A percentile compares a stretch with the other conserved stretches of the same genome.
These are phyloP conservation scores for Schwanniomyces yamadae DNA, from an alignment of 805 yeast genomes.

Conservation along the genomic window DNA sequence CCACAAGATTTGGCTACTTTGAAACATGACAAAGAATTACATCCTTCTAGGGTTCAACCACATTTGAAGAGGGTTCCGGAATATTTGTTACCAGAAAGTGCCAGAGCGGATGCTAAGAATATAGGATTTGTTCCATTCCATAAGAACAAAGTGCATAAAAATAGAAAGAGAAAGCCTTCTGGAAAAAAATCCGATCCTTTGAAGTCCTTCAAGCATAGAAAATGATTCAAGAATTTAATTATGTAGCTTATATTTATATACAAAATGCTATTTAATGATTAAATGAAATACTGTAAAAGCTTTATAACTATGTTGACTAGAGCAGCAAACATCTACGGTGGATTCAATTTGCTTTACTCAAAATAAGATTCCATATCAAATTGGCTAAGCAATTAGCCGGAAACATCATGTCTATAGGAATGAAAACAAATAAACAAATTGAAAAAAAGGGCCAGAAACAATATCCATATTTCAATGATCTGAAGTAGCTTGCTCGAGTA, in stretches of 20 bases:
- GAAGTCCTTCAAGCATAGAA: slow-evolving; percentile 39
- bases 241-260: too few species aligned
- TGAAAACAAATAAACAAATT: slow-evolving; percentile 45
- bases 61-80: slow-evolving; percentile 93
- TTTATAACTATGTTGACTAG: background rate
- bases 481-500: slow-evolving; percentile 41
- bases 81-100: slow-evolving; percentile 80
- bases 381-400: slow-evolving; percentile 58
- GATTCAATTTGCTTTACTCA: slow-evolving; percentile 32
- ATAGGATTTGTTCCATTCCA: slow-evolving; percentile 75
- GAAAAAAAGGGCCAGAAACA: slow-evolving; percentile 62
- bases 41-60: slow-evolving; percentile 75
- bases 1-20: slow-evolving; percentile 88
- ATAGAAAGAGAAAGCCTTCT: slow-evolving; percentile 34
- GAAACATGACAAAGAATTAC: slow-evolving; percentile 89
- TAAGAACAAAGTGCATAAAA: slow-evolving; percentile 48
- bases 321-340: background rate
- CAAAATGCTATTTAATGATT: background rate
- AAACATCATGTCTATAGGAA: slow-evolving; percentile 52
- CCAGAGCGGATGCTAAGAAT: slow-evolving; percentile 52
- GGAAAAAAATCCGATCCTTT: slow-evolving; percentile 61
- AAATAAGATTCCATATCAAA: slow-evolving; percentile 54
- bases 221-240: background rate
- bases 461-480: slow-evolving; percentile 51
- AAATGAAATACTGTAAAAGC: too few species aligned